A percentile compares a stretch with the other conserved stretches of the same genome.
Conservation (phyloP, 495 filamentous ascomycete species). For the Endocarpon pusillum region DNA sequence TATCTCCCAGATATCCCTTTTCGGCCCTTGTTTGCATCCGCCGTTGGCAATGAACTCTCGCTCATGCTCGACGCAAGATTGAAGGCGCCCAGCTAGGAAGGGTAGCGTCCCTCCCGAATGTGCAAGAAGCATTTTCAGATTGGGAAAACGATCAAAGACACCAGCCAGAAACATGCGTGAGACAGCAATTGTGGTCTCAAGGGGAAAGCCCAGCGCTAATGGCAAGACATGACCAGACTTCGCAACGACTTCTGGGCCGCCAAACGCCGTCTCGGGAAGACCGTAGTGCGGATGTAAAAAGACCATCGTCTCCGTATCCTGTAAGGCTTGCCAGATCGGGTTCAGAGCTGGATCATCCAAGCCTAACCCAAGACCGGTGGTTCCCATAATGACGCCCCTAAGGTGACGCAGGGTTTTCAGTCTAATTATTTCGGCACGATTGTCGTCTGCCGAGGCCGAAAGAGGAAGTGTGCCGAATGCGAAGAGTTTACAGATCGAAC, state of each 20-base stretch:
- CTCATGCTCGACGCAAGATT: slow-evolving; percentile 78
- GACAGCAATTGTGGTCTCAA: slow-evolving; percentile 88
- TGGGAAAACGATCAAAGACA: slow-evolving; percentile 63
- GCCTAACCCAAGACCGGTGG: slow-evolving; percentile 61
- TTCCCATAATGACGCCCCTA: slow-evolving; percentile 76
- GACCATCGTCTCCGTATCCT: slow-evolving; percentile 42
- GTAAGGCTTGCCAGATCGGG: slow-evolving; percentile 50
- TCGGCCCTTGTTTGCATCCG: slow-evolving; percentile 30
- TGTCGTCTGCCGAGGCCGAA: slow-evolving; percentile 40
- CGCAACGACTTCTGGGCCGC: slow-evolving; percentile 28
- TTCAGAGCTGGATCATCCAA: slow-evolving; percentile 64
- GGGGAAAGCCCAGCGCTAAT: slow-evolving; percentile 72
- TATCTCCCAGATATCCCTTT: slow-evolving; percentile 53
- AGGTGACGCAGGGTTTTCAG: slow-evolving; percentile 45
- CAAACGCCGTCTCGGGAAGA: slow-evolving; percentile 62
- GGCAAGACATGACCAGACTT: slow-evolving; percentile 82
- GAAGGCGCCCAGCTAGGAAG: slow-evolving; percentile 75
- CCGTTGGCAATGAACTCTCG: slow-evolving; percentile 41
- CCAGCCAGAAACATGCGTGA: slow-evolving; percentile 71
- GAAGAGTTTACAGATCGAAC: slow-evolving; percentile 30
- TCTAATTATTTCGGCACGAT: slow-evolving; percentile 47
- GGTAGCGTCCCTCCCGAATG: slow-evolving; percentile 82
- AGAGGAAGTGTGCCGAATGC: slow-evolving; percentile 73
- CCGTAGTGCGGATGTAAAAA: slow-evolving; percentile 95
- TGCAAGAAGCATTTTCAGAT: slow-evolving; percentile 60